These are phyloP conservation scores for Chrysoporthe cubensis DNA, from an alignment of 2,329 filamentous ascomycete species.

Conservation along the genomic window DNA sequence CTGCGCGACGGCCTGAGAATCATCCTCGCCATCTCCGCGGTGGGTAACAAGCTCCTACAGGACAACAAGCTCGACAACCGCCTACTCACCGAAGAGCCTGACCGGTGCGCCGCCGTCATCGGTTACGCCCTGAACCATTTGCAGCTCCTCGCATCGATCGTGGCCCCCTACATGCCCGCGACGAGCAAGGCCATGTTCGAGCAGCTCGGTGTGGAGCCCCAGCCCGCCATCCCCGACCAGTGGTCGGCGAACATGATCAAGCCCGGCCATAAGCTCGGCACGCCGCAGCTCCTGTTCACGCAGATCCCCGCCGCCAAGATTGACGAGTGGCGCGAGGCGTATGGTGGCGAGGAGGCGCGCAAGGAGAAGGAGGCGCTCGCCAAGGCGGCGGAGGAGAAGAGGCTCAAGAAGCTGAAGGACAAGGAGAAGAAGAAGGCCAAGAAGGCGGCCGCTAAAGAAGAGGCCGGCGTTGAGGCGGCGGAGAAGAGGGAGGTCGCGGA, in stretches of 20 bases:
- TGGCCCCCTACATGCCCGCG: conserved; percentile 85
- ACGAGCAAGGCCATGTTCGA: conserved; percentile 74
- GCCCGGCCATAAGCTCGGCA: conserved; percentile 79
- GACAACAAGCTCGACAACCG: conserved; percentile 47
- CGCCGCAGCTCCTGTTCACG: conserved; percentile 79
- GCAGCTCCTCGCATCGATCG: conserved; percentile 77
- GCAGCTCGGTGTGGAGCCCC: conserved; percentile 69
- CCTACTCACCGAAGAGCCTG: conserved; percentile 56
- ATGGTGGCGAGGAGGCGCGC: conserved; percentile 66
- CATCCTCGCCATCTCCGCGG: conserved; percentile 68
- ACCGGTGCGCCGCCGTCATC: conserved; percentile 62
- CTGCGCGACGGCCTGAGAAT: conserved; percentile 68
- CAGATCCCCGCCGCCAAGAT: conserved; percentile 81
- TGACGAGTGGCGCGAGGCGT: conserved; percentile 80
- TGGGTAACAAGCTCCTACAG: conserved; percentile 56
- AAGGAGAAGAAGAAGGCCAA: conserved; percentile 53
- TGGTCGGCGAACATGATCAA: conserved; percentile 67
- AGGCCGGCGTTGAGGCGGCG: conserved; percentile 32
- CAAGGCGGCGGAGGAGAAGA: conserved; percentile 55
- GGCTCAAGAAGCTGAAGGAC: conserved; percentile 53
- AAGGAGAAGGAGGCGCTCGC: conserved; percentile 68
- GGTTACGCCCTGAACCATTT: conserved; percentile 84
- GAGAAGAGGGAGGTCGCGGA: conserved; percentile 35
- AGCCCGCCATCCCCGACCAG: conserved; percentile 64
- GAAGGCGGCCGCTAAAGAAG: conserved; percentile 35